Evolutionary conservation across 2,329 filamentous ascomycete genomes (phyloP).

Genomic region (Fusarium sp.): DNA sequence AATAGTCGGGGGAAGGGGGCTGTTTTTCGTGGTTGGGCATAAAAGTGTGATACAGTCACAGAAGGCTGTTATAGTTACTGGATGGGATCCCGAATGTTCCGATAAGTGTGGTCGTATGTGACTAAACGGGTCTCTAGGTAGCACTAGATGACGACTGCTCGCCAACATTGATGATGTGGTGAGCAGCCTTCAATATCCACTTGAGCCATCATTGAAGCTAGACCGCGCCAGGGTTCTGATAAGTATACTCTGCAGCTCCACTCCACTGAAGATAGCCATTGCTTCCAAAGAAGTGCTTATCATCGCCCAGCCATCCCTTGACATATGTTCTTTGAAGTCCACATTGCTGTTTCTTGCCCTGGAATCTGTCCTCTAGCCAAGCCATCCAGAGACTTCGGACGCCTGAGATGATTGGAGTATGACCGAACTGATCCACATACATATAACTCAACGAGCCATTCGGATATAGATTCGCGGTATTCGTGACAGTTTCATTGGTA

Average conservation of each 20-base stretch:
- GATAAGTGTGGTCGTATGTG: neutral
- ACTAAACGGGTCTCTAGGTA: neutral
- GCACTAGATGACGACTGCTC: neutral
- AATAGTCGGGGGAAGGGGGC: too few relatives aligned
- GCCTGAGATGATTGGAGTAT: neutral
- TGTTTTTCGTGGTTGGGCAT: too few relatives aligned
- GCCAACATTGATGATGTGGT: neutral
- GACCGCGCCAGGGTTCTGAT: constrained; percentile 11
- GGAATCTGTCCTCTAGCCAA: neutral
- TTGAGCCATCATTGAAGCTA: neutral
- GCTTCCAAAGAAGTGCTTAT: neutral
- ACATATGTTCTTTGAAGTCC: neutral
- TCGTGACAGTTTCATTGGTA: neutral
- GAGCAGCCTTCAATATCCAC: neutral
- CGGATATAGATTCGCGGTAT: rapidly evolving
- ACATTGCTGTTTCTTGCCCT: neutral
- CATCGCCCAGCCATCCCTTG: neutral
- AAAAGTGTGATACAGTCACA: too few relatives aligned
- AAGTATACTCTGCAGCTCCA: constrained; percentile 5
- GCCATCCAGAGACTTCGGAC: neutral
- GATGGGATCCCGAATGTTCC: neutral
- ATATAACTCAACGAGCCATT: neutral
- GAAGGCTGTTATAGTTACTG: neutral
- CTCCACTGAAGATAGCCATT: constrained; percentile 12
- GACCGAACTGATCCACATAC: neutral